Conservation (phyloP, 2,329 filamentous ascomycete species). For the Fusarium siculi region DNA sequence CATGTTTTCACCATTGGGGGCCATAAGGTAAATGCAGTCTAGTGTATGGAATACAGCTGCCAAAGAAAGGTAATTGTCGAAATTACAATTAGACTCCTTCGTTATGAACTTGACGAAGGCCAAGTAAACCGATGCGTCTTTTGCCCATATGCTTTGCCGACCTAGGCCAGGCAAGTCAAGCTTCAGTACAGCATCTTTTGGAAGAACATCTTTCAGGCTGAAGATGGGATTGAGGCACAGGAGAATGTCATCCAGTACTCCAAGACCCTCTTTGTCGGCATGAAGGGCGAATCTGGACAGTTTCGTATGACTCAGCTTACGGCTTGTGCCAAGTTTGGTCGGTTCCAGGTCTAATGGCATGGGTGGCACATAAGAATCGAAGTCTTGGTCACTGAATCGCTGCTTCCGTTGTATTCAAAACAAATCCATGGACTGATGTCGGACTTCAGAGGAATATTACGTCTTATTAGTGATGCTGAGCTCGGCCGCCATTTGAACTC, state of each 20-base stretch:
- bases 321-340: background rate
- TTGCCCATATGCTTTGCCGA: background rate
- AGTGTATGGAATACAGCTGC: background rate
- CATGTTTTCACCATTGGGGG: background rate
- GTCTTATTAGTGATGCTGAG: background rate
- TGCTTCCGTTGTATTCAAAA: background rate
- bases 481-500: background rate
- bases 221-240: background rate
- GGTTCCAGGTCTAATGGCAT: background rate
- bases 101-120: background rate
- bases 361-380: background rate
- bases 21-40: background rate
- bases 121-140: background rate
- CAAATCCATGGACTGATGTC: background rate
- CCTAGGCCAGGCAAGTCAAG: background rate
- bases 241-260: background rate
- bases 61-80: background rate
- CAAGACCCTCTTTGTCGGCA: background rate
- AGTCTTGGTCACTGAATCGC: background rate
- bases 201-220: background rate
- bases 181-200: background rate
- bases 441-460: too few relatives aligned
- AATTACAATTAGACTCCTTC: fast-evolving
- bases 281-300: background rate
- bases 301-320: background rate